A percentile compares a stretch with the other conserved stretches of the same genome.
Conservation (phyloP, 2,329 filamentous ascomycete species). For the Aspergillus brunneoviolaceus region DNA sequence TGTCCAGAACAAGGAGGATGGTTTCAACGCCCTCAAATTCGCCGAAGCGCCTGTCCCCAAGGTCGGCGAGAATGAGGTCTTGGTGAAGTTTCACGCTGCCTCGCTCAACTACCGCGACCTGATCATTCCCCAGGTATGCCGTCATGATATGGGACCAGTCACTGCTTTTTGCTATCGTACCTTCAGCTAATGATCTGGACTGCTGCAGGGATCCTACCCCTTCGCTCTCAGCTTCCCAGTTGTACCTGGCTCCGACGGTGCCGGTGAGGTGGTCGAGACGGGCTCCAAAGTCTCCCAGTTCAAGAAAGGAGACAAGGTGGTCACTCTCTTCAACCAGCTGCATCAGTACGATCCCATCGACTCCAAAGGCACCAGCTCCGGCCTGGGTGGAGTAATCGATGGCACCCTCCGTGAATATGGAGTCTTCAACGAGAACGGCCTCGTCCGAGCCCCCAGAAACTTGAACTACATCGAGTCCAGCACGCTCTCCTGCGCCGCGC, state of each 20-base stretch:
- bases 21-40: constrained; percentile 61
- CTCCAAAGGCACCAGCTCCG: constrained; percentile 46
- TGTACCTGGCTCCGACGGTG: constrained; percentile 38
- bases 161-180: constrained; percentile 23
- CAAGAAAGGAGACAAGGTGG: constrained; percentile 58
- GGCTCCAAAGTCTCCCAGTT: constrained; percentile 58
- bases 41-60: constrained; percentile 56
- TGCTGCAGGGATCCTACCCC: constrained; percentile 32
- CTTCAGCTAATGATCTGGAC: not conserved
- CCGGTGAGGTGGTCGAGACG: constrained; percentile 51
- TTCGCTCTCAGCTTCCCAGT: constrained; percentile 34
- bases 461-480: constrained; percentile 56
- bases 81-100: constrained; percentile 62
- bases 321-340: constrained; percentile 58
- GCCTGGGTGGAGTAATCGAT: constrained; percentile 67
- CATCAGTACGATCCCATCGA: constrained; percentile 54
- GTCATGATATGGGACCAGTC: too few species aligned
- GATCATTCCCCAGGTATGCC: constrained; percentile 47
- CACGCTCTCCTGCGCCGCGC: constrained; percentile 60
- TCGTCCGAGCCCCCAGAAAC: constrained; percentile 62
- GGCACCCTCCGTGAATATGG: constrained; percentile 68
- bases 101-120: constrained; percentile 54
- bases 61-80: constrained; percentile 68
- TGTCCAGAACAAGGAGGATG: constrained; percentile 49
- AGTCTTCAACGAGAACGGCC: constrained; percentile 65